Evolutionary conservation across 2,329 filamentous ascomycete genomes (phyloP).

Genomic region (Alternaria incomplexa): DNA sequence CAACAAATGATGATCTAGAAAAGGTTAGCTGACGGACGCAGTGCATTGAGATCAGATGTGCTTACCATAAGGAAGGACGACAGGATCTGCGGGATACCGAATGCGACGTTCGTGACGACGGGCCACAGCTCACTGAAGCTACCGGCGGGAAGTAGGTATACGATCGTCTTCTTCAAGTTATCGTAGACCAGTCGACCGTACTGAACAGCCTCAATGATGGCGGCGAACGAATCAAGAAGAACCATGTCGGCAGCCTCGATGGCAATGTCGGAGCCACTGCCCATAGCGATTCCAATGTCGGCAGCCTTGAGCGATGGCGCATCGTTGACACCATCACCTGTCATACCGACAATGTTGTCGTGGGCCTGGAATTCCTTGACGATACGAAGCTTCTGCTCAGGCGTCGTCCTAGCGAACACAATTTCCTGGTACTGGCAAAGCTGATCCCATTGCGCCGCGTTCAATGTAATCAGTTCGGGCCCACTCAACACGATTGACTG

Average conservation of each 20-base stretch:
- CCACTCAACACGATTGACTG: conserved; percentile 44
- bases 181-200: conserved; percentile 80
- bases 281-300: conserved; percentile 66
- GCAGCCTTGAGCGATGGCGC: conserved; percentile 63
- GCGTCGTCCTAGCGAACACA: conserved; percentile 74
- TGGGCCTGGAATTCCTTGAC: conserved; percentile 74
- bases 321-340: conserved; percentile 58
- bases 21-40: not conserved
- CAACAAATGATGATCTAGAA: conserved; percentile 57
- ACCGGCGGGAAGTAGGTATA: conserved; percentile 76
- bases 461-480: conserved; percentile 66
- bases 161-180: conserved; percentile 77
- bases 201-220: conserved; percentile 73
- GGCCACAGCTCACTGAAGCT: conserved; percentile 78
- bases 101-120: conserved; percentile 73
- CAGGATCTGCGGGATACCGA: conserved; percentile 75
- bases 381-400: conserved; percentile 79
- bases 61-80: conserved; percentile 71
- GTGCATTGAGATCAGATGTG: not conserved
- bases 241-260: conserved; percentile 69
- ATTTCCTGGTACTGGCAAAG: conserved; percentile 72
- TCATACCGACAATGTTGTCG: conserved; percentile 62
- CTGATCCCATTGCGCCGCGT: conserved; percentile 71
- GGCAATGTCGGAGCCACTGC: conserved; percentile 64
- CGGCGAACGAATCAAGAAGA: conserved; percentile 71